These are phyloP conservation scores for Mycena chlorophos DNA, from an alignment of 768 basidiomycete species.

Conservation along the genomic window DNA sequence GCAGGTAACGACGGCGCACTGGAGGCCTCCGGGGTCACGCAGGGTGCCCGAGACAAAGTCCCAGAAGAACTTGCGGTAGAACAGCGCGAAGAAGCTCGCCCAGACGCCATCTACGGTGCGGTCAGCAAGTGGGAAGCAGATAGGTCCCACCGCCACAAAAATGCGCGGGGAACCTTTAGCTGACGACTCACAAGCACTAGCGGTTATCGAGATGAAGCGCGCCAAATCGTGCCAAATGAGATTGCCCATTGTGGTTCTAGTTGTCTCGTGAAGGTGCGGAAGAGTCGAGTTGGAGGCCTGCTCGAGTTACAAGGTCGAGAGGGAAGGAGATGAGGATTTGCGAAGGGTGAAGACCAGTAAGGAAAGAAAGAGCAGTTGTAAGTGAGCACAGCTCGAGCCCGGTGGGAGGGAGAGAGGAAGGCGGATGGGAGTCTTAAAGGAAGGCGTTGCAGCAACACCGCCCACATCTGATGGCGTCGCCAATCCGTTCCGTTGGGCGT, in stretches of 20 bases:
- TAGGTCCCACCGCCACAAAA: background rate
- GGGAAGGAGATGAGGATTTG: conserved; percentile 24
- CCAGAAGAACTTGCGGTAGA: conserved; percentile 96
- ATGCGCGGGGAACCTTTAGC: too few species aligned
- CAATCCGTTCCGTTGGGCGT: too few species aligned
- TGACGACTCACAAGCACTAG: conserved; percentile 71
- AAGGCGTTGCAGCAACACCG: too few species aligned
- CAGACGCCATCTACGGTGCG: conserved; percentile 64
- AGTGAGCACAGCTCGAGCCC: conserved; percentile 41
- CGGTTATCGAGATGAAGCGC: conserved; percentile 66
- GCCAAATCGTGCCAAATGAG: conserved; percentile 81
- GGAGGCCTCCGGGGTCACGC: conserved; percentile 75
- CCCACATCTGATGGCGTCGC: too few species aligned
- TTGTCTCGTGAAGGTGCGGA: too few species aligned
- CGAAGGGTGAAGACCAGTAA: conserved; percentile 29
- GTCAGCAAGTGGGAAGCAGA: background rate
- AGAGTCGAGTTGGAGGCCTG: conserved; percentile 26
- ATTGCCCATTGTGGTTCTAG: conserved; percentile 71
- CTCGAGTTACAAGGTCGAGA: conserved; percentile 19
- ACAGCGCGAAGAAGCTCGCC: conserved; percentile 77
- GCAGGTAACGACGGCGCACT: conserved; percentile 48
- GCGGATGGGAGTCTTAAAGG: conserved; percentile 34
- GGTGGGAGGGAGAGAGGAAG: conserved; percentile 26
- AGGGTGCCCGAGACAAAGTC: conserved; percentile 85
- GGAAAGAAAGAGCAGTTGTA: conserved; percentile 30